Base-by-base conservation (phyloP, 139 green algal species). In the Tetradesmus obliquus region DNA sequence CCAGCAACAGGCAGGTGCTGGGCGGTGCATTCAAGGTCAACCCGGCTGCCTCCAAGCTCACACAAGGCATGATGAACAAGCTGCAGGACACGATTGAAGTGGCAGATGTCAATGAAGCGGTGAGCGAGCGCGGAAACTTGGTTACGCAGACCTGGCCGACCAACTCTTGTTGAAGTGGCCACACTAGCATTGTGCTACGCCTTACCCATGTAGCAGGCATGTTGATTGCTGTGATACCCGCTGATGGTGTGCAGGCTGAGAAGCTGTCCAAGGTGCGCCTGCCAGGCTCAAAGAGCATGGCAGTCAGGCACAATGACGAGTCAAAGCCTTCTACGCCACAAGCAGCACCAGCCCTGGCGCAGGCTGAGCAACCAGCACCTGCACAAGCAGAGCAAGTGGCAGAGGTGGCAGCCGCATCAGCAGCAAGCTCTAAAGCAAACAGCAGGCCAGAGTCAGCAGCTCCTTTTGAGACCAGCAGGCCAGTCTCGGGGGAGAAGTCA, bases 51-150 rank as follows among this genome's bases (percentile, higher is more conserved):
- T 82, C n/a, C 82, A 84, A 84, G 66, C 82, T 92, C 2, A 84
- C 92, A 10, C 93, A 91, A 45, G 91, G 90, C 80, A 97, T 97
- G 92, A 93, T 94, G 84, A 83, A 92, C 82, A 96, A 95, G 92
- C 93, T 97, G 83, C 93, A 97, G 90, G 96, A 96, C 55, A 95
- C 95, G 7, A 97, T 97, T 81, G 94, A 94, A 45, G 92, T 97
- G 82, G 94, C 96, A 72, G 94, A 96, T 17, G 91, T 96, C 51
- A 93, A 95, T 62, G 94, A 96, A n/a, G 81, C 95, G 71, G 91
- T 94, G 53, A 82, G 79, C 22, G 71, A 8, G 6, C 32, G 12
- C n/a, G 15, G 1, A 2, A 57, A 45, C 32, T 45, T 20, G 12
- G 20, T 82, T 20, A 22, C 72, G 15, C 20, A 81, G 17, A 22